Base-by-base conservation (phyloP, 192 early-diverging fungal genomes). In the Entomortierella parvispora region DNA sequence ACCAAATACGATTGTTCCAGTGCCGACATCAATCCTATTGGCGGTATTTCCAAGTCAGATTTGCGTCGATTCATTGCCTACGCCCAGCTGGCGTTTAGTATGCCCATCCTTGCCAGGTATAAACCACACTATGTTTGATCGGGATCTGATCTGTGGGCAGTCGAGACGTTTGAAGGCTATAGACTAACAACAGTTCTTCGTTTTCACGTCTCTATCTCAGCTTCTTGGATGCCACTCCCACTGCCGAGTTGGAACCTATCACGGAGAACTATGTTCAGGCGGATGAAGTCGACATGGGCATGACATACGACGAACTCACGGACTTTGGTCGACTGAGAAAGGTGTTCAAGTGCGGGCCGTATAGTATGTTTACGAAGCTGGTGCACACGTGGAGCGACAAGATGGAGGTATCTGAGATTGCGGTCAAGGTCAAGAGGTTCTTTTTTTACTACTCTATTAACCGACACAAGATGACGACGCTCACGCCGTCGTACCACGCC, bases 1-100 rank as follows among this genome's bases (percentile, higher is more conserved):
- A 99, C 97, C 46, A 99, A 99, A 68, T 99, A 99, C 78, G 97
- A 99, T 72, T 98, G 97, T 66, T 96, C 95, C 1, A 94, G 92
- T 68, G 97, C 97, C 0, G 97, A 99, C 74, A 83, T 99, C 33
- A 98, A 98, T 62, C 97, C 97, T 4, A 98, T 99, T 65, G 97
- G 97, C 5, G 96, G 90, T 5, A 95, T 97, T 37, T 91, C 90
- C 78, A 99, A 97, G 78, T 71, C 78, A 2, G 97, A 97, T 82
- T 86, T 99, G 55, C 86, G 91, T 40, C 84, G 86, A 3, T 99
- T 94, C 58, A 93, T 99, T 28, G 83, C 67, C 0, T 93, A 91
- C 65, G 88, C 92, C 7, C 77, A 84, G 31, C 60, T 86, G 2
- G 77, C 83, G 8, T 90, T 93, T 63, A 75, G 82, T 2, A 85